These are phyloP conservation scores for Blastobotrys proliferans DNA, from an alignment of 1,139 yeast species.

Conservation along the genomic window DNA sequence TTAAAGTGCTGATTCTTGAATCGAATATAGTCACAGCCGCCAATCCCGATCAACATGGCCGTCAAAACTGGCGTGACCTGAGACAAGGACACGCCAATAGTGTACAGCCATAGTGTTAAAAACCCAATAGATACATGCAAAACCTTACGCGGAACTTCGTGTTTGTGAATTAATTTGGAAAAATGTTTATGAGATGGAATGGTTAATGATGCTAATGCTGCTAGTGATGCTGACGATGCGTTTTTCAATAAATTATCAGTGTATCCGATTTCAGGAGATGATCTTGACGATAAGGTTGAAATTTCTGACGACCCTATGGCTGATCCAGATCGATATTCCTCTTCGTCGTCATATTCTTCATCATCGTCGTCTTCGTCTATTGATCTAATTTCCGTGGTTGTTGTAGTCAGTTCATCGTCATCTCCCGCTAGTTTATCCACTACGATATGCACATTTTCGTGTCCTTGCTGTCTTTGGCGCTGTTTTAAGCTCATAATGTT, in stretches of 20 bases:
- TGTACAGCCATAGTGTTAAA: slow-evolving; percentile 67
- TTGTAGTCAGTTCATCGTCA: too few relatives aligned
- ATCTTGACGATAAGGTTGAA: background rate
- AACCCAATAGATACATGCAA: slow-evolving; percentile 88
- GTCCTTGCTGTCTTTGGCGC: background rate
- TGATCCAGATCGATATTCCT: background rate
- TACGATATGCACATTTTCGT: background rate
- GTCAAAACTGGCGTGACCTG: slow-evolving; percentile 53
- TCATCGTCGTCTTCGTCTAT: too few relatives aligned
- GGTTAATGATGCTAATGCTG: slow-evolving; percentile 10
- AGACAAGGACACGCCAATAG: slow-evolving; percentile 52
- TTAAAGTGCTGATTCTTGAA: slow-evolving; percentile 60
- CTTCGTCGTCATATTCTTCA: too few relatives aligned
- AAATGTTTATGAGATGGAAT: slow-evolving; percentile 39
- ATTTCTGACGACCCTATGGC: background rate
- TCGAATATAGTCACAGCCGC: slow-evolving; percentile 65
- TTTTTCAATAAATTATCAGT: slow-evolving; percentile 2
- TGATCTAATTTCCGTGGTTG: too few relatives aligned
- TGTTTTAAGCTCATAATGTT: background rate
- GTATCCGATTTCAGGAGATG: background rate
- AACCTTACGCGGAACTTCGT: slow-evolving; percentile 82
- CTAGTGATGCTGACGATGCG: slow-evolving; percentile 15
- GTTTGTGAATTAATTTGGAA: slow-evolving; percentile 58
- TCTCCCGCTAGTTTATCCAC: background rate
- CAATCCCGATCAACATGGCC: slow-evolving; percentile 51